Evolutionary conservation across 2,329 filamentous ascomycete genomes (phyloP), one percentile per base, ranked within the genome.

Genomic region (Pseudogymnoascus sp.): DNA sequence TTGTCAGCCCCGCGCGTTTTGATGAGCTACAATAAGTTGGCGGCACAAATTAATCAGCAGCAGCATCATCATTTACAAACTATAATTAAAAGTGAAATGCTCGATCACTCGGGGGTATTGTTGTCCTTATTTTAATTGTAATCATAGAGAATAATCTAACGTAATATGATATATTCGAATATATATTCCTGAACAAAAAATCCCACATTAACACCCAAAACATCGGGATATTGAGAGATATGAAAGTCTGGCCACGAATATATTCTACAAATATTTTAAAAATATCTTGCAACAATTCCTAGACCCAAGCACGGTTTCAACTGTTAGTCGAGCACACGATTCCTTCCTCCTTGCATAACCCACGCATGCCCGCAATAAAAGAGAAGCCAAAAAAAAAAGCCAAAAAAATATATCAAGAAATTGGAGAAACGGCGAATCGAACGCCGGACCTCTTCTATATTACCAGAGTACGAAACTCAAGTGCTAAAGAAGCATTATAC

Each of bases 351-450:
- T 23, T 5, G 23, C 6, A n/a, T n/a, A 49, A 16, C 6, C 12
- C 16, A 18, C 38, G 11, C n/a, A 38, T n/a, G 37, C 43, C 12
- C 5, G 3, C 5, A 18, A 31, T 4, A 16, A 31, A 11, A 52
- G 28, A 31, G 18, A 31, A 5, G 14, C 14, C 18, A 31, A 31
- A 52, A 52, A 52, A 45, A 31, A 31, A 31, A 5, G 14, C 14
- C 18, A 31, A 31, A 52, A 52, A 52, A 18, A 45, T 25, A 45
- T 28, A 49, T 49, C 43, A 49, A 52, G 45, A 31, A 52, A 52
- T 52, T 52, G 45, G 45, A 52, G 45, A 52, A 52, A 52, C 45
- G 45, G 45, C 45, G 45, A 52, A 52, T 52, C 45, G 45, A 52
- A 52, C 45, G 45, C 45, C 45, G 45, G 45, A 52, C 45, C 45